Conservation (phyloP, 257 asterid species). For the Rubia yunnanensis region DNA sequence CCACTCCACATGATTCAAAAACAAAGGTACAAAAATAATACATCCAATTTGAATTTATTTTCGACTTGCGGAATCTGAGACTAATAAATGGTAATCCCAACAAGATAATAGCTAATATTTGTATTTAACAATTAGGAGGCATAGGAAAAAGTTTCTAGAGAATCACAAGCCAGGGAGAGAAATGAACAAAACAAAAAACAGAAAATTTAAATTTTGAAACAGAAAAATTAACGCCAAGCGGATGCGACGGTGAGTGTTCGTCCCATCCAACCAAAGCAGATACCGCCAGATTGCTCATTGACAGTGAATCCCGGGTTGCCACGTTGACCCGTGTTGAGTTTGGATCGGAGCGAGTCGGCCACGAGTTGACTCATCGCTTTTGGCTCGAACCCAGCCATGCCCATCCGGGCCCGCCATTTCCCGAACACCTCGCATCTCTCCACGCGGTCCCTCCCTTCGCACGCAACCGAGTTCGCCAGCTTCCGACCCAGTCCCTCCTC, state of each 20-base stretch:
- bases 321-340: conserved; percentile 60
- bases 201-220: background rate
- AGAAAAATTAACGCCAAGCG: conserved; percentile 58
- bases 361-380: conserved; percentile 42
- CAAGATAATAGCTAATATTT: conserved; percentile 13
- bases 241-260: conserved; percentile 78
- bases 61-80: background rate
- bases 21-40: background rate
- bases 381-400: conserved; percentile 69
- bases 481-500: conserved; percentile 76
- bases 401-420: conserved; percentile 82
- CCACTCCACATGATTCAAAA: background rate
- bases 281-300: conserved; percentile 56
- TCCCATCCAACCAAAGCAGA: conserved; percentile 87
- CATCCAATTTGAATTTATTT: too few species aligned
- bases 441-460: conserved; percentile 83
- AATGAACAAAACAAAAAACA: background rate
- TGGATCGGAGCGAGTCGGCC: conserved; percentile 45
- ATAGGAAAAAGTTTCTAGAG: conserved; percentile 1
- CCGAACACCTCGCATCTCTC: conserved; percentile 84
- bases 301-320: conserved; percentile 81
- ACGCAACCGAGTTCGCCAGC: conserved; percentile 74
- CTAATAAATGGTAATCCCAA: background rate
- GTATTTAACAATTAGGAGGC: conserved; percentile 10
- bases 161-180: background rate